Conservation (phyloP, 441 rosid species). For the Gossypium lobatum region DNA sequence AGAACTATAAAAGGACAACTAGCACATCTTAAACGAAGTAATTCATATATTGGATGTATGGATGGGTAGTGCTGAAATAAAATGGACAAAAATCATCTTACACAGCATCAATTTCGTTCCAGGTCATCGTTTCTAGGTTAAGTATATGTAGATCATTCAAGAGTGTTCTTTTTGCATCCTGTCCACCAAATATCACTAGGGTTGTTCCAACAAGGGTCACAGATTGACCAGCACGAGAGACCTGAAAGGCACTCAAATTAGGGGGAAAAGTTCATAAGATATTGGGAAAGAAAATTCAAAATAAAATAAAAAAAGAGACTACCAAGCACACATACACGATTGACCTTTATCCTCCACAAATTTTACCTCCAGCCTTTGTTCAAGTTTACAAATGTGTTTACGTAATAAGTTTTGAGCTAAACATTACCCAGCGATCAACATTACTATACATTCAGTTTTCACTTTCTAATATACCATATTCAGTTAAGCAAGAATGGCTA, state of each 20-base stretch:
- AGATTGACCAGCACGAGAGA: slow-evolving; percentile 95
- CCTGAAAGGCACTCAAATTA: slow-evolving; percentile 44
- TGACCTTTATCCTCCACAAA: slow-evolving; percentile 7
- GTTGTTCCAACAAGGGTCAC: slow-evolving; percentile 81
- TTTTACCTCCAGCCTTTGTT: neutral
- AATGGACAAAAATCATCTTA: slow-evolving; percentile 37
- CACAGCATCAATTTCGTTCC: slow-evolving; percentile 97
- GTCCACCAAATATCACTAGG: slow-evolving; percentile 94
- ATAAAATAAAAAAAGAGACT: neutral
- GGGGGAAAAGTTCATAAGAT: neutral
- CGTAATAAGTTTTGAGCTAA: neutral
- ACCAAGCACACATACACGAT: neutral
- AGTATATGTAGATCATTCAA: slow-evolving; percentile 92
- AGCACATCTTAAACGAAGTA: neutral
- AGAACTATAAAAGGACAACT: neutral
- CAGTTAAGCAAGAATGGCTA: neutral
- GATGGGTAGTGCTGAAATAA: neutral
- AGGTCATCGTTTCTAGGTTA: slow-evolving; percentile 94
- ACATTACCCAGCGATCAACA: neutral
- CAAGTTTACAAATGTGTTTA: neutral
- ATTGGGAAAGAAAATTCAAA: neutral
- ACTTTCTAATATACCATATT: slow-evolving; percentile 4
- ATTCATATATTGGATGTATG: neutral
- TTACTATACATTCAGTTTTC: neutral
- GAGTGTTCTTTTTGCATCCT: slow-evolving; percentile 85